These are phyloP conservation scores for Kazachstania bromeliacearum DNA, from an alignment of 805 yeast species.

Conservation along the genomic window DNA sequence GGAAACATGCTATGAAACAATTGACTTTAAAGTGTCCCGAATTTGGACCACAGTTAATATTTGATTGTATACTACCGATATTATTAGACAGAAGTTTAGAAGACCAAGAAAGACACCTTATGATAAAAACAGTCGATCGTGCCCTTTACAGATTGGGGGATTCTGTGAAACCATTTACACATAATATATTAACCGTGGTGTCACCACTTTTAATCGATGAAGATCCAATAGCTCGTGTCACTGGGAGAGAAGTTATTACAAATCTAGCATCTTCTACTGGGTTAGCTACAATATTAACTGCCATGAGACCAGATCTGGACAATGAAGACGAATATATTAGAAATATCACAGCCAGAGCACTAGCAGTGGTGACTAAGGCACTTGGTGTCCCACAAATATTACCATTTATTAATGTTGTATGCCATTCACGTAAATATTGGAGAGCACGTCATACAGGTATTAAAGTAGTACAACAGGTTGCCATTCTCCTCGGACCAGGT, in stretches of 20 bases:
- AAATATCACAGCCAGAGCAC: slow-evolving; percentile 62
- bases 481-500: slow-evolving; percentile 58
- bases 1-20: slow-evolving; percentile 62
- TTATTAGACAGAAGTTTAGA: slow-evolving; percentile 62
- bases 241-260: slow-evolving; percentile 71
- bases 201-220: slow-evolving; percentile 77
- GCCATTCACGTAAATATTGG: slow-evolving; percentile 69
- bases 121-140: slow-evolving; percentile 68
- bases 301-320: slow-evolving; percentile 74
- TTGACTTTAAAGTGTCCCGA: slow-evolving; percentile 52
- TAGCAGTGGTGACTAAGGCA: slow-evolving; percentile 78
- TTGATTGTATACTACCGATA: slow-evolving; percentile 66
- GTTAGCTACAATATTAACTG: slow-evolving; percentile 64
- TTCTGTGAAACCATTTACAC: slow-evolving; percentile 60
- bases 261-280: slow-evolving; percentile 77
- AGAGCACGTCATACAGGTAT: slow-evolving; percentile 78
- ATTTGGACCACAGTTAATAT: slow-evolving; percentile 62
- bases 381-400: slow-evolving; percentile 61
- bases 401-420: slow-evolving; percentile 77
- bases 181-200: slow-evolving; percentile 59
- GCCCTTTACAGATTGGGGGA: slow-evolving; percentile 58
- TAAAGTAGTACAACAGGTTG: slow-evolving; percentile 66
- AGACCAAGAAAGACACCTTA: slow-evolving; percentile 73
- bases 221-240: slow-evolving; percentile 61
- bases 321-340: slow-evolving; percentile 74